Percentiles rank a stretch among this genome's conserved stretches.
Conservation (phyloP, 805 yeast genomes). For the Starmerella riodocensis region DNA sequence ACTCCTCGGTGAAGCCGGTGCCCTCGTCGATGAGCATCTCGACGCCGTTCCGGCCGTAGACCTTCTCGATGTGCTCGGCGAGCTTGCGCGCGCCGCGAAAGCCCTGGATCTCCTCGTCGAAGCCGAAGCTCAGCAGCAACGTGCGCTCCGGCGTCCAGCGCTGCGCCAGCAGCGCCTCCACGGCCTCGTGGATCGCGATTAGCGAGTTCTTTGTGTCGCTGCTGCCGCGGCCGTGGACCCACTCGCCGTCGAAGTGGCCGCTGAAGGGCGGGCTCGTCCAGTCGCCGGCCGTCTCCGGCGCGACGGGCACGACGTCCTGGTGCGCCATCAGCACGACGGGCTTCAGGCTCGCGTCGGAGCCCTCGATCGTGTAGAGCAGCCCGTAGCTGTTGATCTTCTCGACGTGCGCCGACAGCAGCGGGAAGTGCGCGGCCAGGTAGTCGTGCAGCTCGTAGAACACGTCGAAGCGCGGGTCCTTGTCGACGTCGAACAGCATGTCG, state of each 20-base stretch:
- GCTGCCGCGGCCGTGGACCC: constrained; percentile 60
- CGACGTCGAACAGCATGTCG: constrained; percentile 33
- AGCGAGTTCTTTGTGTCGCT: constrained; percentile 55
- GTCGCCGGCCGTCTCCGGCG: constrained; percentile 35
- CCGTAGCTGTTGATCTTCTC: constrained; percentile 48
- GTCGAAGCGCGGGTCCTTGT: constrained; percentile 40
- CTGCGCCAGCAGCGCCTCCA: constrained; percentile 39
- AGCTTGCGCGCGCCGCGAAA: constrained; percentile 46
- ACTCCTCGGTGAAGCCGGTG: constrained; percentile 30
- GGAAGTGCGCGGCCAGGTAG: constrained; percentile 43
- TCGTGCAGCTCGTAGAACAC: constrained; percentile 38
- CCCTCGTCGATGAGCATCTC: constrained; percentile 64
- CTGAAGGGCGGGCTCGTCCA: constrained; percentile 56
- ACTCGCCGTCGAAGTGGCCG: constrained; percentile 52
- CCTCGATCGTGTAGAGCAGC: constrained; percentile 48
- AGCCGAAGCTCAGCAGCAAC: constrained; percentile 50
- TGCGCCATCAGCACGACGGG: constrained; percentile 64
- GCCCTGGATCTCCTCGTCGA: constrained; percentile 64
- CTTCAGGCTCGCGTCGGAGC: constrained; percentile 37
- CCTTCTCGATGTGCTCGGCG: constrained; percentile 35
- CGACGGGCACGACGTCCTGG: constrained; percentile 66
- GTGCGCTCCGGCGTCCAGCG: constrained; percentile 46
- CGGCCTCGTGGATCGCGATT: constrained; percentile 47
- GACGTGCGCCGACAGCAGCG: constrained; percentile 36
- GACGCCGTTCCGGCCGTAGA: constrained; percentile 49